Evolutionary conservation across 768 basidiomycete genomes (phyloP), one percentile per base, ranked within the genome.

Genomic region (Amanita molliuscula): DNA sequence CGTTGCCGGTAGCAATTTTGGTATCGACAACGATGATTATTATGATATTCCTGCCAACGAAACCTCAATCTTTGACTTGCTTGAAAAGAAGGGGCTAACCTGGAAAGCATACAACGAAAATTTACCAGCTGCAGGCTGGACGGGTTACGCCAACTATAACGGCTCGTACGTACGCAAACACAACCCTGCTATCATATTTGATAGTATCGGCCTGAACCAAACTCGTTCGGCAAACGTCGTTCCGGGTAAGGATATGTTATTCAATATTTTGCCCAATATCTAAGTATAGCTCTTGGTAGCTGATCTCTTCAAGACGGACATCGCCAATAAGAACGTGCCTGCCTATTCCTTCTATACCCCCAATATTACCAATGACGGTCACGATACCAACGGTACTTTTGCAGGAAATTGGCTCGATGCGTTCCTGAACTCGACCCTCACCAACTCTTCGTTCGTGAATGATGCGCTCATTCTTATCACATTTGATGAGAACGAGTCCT

Each of bases 51-150:
- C 74, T 0, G 56, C 53, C 34, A 82, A 79, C 56, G 63, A 81
- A 6, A 77, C 79, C 3, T 79, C 75, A 9, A 54, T 82, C 43
- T 73, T 79, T 23, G 82, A 84, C 54, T 67, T 84, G 15, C 64
- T 84, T 28, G 82, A 83, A 21, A 64, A 68, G 15, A 74, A 77
- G 55, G 67, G 62, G 38, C 69, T 84, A 40, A 75, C 76, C 5
- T 84, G 82, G 81, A 73, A 71, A 0, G 66, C 73, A n/a, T 84
- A 83, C 56, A 74, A 80, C 57, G 80, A 83, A 57, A 74, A 71
- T 52, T 67, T 81, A 69, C 77, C 78, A 1, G 60, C 58, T 0
- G 73, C 76, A 50, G 78, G 71, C 5, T 80, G 65, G 46, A 52
- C 60, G 11, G 75, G 65, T 1, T 75, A 65, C 59, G 65, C 68